These are phyloP conservation scores for Yamadazyma spencermartinsiae DNA, from an alignment of 1,139 yeast species.

Conservation along the genomic window DNA sequence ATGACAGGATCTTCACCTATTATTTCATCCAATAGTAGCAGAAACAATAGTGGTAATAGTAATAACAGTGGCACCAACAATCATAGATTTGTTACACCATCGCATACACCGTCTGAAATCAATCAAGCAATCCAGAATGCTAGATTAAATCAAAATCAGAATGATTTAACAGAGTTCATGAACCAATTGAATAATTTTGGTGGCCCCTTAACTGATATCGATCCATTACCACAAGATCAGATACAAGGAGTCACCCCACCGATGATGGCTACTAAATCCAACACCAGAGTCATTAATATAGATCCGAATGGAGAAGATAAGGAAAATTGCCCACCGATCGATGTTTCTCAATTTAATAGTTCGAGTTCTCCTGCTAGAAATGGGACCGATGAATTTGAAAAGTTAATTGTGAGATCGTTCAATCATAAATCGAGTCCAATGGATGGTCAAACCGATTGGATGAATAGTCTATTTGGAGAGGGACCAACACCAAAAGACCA, in stretches of 20 bases:
- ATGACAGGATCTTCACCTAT: constrained; percentile 24
- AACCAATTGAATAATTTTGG: constrained; percentile 50
- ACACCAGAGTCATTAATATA: constrained; percentile 46
- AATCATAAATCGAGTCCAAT: constrained; percentile 33
- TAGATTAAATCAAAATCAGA: constrained; percentile 27
- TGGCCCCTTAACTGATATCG: constrained; percentile 58
- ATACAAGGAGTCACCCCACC: constrained; percentile 42
- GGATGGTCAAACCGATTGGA: constrained; percentile 30
- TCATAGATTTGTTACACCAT: constrained; percentile 41
- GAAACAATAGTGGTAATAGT: neutral
- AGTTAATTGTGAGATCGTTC: constrained; percentile 40
- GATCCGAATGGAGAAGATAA: constrained; percentile 44
- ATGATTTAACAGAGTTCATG: constrained; percentile 47
- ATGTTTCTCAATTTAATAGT: constrained; percentile 14
- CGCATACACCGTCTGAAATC: constrained; percentile 47
- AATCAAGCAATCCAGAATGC: constrained; percentile 41
- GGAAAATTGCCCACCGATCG: constrained; percentile 39
- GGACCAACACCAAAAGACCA: constrained; percentile 50
- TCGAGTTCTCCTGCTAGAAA: constrained; percentile 19
- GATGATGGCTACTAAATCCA: constrained; percentile 49
- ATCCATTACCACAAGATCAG: constrained; percentile 44
- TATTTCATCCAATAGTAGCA: neutral
- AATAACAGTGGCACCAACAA: neutral
- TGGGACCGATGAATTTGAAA: constrained; percentile 38
- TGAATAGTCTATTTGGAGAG: constrained; percentile 33